Evolutionary conservation across 2,329 filamentous ascomycete genomes (phyloP).

Genomic region (Fusarium sp.): DNA sequence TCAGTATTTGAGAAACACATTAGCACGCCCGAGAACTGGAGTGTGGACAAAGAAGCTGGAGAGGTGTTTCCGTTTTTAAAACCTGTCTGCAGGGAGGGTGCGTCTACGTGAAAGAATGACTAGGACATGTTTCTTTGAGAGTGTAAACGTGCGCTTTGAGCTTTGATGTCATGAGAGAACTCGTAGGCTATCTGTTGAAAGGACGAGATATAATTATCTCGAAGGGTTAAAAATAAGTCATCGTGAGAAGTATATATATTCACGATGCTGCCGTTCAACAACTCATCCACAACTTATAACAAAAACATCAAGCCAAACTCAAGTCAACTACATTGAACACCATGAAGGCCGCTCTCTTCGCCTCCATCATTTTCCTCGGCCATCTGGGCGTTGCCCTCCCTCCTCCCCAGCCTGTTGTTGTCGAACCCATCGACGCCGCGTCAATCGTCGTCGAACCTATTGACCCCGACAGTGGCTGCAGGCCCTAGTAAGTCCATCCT

Average conservation of each 20-base stretch:
- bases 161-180: background rate
- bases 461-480: conserved; percentile 16
- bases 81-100: conserved; percentile 13
- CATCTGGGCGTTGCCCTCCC: background rate
- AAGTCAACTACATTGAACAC: background rate
- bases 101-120: background rate
- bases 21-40: conserved; percentile 16
- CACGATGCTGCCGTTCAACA: background rate
- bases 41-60: conserved; percentile 11
- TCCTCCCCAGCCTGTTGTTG: background rate
- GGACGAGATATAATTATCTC: background rate
- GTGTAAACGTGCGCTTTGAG: background rate
- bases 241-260: conserved; percentile 7
- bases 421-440: conserved; percentile 7
- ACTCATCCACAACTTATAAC: background rate
- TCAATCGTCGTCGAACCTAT: conserved; percentile 14
- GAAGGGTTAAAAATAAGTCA: background rate
- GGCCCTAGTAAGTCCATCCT: conserved; percentile 13
- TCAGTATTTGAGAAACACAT: conserved; percentile 19
- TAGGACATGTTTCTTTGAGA: background rate
- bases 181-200: background rate
- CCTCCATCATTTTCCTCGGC: conserved; percentile 1
- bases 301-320: background rate
- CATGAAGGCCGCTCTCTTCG: conserved; percentile 23
- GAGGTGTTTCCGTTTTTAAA: conserved; percentile 21